A percentile compares a stretch with the other conserved stretches of the same genome.
Conservation (phyloP, 192 early-diverging fungal species). For the Borealophlyctis nickersoniae region DNA sequence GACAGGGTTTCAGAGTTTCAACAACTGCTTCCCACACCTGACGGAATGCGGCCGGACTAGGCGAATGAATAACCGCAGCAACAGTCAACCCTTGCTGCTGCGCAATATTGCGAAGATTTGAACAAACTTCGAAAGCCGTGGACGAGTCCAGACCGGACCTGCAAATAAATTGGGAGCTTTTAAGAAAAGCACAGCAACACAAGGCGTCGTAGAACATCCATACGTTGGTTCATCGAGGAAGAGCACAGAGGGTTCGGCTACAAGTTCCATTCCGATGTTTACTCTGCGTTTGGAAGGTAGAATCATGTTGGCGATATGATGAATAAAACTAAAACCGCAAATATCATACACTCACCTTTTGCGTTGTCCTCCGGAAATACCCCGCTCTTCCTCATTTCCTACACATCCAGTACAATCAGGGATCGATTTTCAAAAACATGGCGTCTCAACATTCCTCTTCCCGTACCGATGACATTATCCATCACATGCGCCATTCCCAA, state of each 20-base stretch:
- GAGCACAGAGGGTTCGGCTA: conserved; percentile 55
- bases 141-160: conserved; percentile 57
- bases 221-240: conserved; percentile 74
- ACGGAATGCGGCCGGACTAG: conserved; percentile 56
- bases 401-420: too few relatives aligned
- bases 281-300: too few relatives aligned
- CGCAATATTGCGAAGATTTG: conserved; percentile 52
- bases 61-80: conserved; percentile 72
- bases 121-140: conserved; percentile 61
- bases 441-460: too few relatives aligned
- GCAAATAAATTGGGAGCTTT: too few relatives aligned
- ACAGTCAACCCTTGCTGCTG: conserved; percentile 55
- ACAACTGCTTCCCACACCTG: too few relatives aligned
- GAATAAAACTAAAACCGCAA: too few relatives aligned
- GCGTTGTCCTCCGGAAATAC: conserved; percentile 70
- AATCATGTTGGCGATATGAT: too few relatives aligned
- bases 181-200: neutral
- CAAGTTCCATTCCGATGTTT: conserved; percentile 76
- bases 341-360: too few relatives aligned
- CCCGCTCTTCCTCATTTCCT: conserved; percentile 62
- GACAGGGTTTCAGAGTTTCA: too few relatives aligned
- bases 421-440: too few relatives aligned
- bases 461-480: conserved; percentile 45
- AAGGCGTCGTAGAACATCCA: conserved; percentile 1
- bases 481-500: conserved; percentile 53